These are phyloP conservation scores for Aethionema arabicum DNA, from an alignment of 345 rosid species.

Conservation along the genomic window DNA sequence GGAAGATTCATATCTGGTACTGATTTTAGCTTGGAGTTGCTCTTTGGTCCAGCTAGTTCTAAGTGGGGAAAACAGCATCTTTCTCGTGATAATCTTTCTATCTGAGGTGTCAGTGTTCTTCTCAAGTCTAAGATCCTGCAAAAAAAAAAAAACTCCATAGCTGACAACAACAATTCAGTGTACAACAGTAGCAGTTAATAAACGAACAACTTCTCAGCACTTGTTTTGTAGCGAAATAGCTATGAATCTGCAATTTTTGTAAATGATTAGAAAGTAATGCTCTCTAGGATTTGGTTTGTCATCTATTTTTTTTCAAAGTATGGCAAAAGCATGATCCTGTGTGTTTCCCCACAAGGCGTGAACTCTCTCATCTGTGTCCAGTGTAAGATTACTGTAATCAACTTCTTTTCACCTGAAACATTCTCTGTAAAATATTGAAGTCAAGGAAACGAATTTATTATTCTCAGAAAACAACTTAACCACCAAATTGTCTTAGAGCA, in stretches of 20 bases:
- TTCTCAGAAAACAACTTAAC: not conserved
- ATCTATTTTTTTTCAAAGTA: slow-evolving; percentile 19
- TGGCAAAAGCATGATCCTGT: not conserved
- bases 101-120: slow-evolving; percentile 13
- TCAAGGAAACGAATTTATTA: slow-evolving; percentile 19
- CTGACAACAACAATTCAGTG: slow-evolving; percentile 2
- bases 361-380: not conserved
- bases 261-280: slow-evolving; percentile 29
- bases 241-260: slow-evolving; percentile 27
- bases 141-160: slow-evolving; percentile 16
- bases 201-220: slow-evolving; percentile 1
- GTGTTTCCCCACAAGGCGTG: no score
- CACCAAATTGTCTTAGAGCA: slow-evolving; percentile 10
- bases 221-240: slow-evolving; percentile 2
- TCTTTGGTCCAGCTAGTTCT: slow-evolving; percentile 71
- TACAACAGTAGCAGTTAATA: slow-evolving; percentile 14
- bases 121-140: slow-evolving; percentile 25
- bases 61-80: slow-evolving; percentile 33
- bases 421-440: not conserved
- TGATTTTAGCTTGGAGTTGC: slow-evolving; percentile 78
- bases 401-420: not conserved
- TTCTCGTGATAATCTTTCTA: slow-evolving; percentile 20
- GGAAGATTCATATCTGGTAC: slow-evolving; percentile 76
- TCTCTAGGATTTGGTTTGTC: slow-evolving; percentile 23
- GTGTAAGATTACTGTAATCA: slow-evolving; percentile 13